Evolutionary conservation across 176 grass and related monocot species (phyloP), one percentile per base, ranked within the genome.

Genomic region (Oryza longistaminata): DNA sequence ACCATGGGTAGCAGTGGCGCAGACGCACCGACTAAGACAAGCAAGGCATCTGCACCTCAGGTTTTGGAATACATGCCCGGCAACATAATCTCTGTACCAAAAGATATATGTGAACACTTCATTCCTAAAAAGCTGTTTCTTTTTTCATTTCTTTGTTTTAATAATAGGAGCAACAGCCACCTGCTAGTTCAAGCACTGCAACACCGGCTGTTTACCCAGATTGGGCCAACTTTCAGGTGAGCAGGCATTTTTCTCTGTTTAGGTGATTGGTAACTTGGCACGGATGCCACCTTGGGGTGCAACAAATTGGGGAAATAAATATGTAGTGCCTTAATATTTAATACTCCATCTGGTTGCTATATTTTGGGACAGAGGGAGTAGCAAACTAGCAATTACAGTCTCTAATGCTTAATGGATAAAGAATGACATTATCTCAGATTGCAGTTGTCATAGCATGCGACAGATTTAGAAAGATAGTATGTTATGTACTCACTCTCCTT

Each of bases 221-320:
- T 90, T 99, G 96, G 96, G 74, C 96, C 11, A 91, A 77, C 44
- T 99, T 91, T 87, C 93, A 99, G 91, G 96, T 96, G 50, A 70
- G 55, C 34, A 65, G 71, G 39, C 43, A 80, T 75, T 95, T 29
- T 37, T 66, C 66, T n/a, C 40, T 24, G 14, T 81, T 80, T 66
- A 39, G 19, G 7, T 82, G 46, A 76, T 84, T 25, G n/a, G 19
- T 75, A 34, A 66, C 17, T 71, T 43, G 33, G 40, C 58, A 72
- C 50, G 45, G 76, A 48, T 82, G 10, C 77, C 48, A 39, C 37
- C n/a, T 81, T 37, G 15, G 5, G 22, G 70, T 21, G 16, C 9
- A 70, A 35, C 50, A 76, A 46, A 81, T 75, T 5, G 25, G 15
- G 48, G 64, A 76, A 62, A 62, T 70, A 10, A 64, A 33, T 68